Evolutionary conservation across 2,329 filamentous ascomycete species (phyloP), one percentile per base, ranked within the genome.

Genomic region (Lecanicillium sp.): DNA sequence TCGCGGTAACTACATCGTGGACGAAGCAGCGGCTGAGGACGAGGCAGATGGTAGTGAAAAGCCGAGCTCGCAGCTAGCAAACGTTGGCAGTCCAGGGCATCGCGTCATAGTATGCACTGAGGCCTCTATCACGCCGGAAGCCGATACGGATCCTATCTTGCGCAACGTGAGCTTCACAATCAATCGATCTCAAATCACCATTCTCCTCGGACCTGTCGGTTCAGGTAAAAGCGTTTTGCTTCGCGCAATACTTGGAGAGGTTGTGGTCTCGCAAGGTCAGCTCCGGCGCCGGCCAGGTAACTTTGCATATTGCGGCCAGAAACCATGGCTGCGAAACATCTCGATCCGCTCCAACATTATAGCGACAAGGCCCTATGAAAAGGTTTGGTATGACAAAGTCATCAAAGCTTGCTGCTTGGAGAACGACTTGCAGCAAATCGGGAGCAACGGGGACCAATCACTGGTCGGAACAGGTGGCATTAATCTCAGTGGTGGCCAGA

Each of bases 401-500:
- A 15, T 37, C 9, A 20, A 20, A 3, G 22, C 27, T 4, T 40
- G 37, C 3, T 14, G 28, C 9, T 32, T 40, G 12, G 32, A 40
- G n/a, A 18, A 30, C 7, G 37, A 40, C 16, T 16, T 38, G 4
- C 2, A 20, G 4, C 11, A 19, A 6, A 20, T 38, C 12, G 37
- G 13, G 6, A 16, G 22, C 11, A 25, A 25, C 6, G 22, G 30
- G 15, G 37, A 38, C 29, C 20, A 9, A 2, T 28, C 27, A n/a
- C 13, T 38, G 4, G 30, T 13, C 5, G 37, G 37, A 13, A 14
- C 32, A 2, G 30, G 22, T 14, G 37, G 37, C 2, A 13, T 20
- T 18, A 17, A 8, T 6, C 14, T 38, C 9, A 39, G 37, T 17
- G 37, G 37, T n/a, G 37, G 37, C 2, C 37, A 39, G 11, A 29